Evolutionary conservation across 2,329 filamentous ascomycete genomes (phyloP).

Genomic region (Cladosporium sp.): DNA sequence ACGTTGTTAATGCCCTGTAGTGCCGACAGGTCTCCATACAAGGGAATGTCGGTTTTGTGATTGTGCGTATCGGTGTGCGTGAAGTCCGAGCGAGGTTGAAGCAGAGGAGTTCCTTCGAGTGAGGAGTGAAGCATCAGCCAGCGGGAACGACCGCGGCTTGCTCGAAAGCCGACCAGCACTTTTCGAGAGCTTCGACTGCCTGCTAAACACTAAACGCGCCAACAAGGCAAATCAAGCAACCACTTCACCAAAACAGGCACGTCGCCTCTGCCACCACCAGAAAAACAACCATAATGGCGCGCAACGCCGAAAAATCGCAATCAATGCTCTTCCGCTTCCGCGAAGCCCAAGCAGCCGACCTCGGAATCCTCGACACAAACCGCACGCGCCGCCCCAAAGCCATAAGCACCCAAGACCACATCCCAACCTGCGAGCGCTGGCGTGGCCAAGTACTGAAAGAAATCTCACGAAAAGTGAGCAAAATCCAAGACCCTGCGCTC

Average conservation of each 20-base stretch:
- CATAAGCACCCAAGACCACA: constrained; percentile 79
- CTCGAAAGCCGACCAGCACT: neutral
- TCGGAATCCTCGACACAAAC: constrained; percentile 91
- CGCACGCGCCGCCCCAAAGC: constrained; percentile 84
- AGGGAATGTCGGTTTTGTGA: neutral
- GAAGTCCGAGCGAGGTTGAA: neutral
- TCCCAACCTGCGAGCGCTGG: constrained; percentile 94
- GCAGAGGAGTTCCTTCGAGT: neutral
- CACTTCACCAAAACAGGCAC: neutral
- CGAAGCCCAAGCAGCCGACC: constrained; percentile 90
- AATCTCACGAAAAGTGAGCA: constrained; percentile 91
- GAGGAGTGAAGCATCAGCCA: neutral
- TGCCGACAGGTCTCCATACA: neutral
- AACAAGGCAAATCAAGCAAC: neutral
- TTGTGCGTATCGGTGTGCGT: neutral
- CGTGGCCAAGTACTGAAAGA: constrained; percentile 96
- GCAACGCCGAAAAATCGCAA: constrained; percentile 97
- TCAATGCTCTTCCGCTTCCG: constrained; percentile 99
- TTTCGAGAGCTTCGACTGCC: constrained; percentile 8
- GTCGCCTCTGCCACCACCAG: neutral
- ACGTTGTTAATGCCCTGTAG: neutral
- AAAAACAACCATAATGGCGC: constrained; percentile 53
- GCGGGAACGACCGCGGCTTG: neutral
- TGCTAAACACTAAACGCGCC: neutral
- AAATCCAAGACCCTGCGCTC: constrained; percentile 87